A percentile compares a stretch with the other conserved stretches of the same genome.
These are phyloP conservation scores for Allodekkera sacchari DNA, from an alignment of 805 yeast species.

Conservation along the genomic window DNA sequence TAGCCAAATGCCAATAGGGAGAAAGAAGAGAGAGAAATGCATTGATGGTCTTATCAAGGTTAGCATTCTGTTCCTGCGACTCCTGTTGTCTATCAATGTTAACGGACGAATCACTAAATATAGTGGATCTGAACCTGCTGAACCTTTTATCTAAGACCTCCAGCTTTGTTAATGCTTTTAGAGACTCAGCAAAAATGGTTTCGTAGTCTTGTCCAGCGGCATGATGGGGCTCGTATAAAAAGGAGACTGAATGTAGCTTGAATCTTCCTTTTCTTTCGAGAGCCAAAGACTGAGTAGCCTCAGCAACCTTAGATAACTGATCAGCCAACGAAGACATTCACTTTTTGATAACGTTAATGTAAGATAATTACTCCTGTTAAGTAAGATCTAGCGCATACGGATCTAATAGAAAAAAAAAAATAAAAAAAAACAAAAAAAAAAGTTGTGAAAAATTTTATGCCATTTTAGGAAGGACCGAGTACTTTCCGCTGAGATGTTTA, in stretches of 20 bases:
- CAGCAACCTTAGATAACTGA: conserved; percentile 68
- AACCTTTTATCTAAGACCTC: conserved; percentile 70
- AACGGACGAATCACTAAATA: conserved; percentile 79
- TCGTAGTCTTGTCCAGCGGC: conserved; percentile 96
- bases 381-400: no score
- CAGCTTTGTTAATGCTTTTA: conserved; percentile 71
- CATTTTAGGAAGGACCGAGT: neutral
- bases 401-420: no score
- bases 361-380: no score
- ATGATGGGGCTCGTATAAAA: conserved; percentile 73
- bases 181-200: conserved; percentile 58
- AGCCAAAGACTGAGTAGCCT: conserved; percentile 60
- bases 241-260: conserved; percentile 80
- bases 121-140: conserved; percentile 53
- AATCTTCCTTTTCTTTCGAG: conserved; percentile 82
- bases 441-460: neutral
- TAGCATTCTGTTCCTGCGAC: conserved; percentile 65
- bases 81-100: conserved; percentile 77
- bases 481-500: neutral
- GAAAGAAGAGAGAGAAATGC: conserved; percentile 68
- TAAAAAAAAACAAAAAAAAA: conserved; percentile 1
- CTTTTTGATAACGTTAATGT: no score
- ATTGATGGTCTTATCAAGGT: conserved; percentile 65
- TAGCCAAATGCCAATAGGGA: conserved; percentile 66
- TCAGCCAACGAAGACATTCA: conserved; percentile 78